Conservation (phyloP, 257 asterid species). For the Salvia miltiorrhiza region DNA sequence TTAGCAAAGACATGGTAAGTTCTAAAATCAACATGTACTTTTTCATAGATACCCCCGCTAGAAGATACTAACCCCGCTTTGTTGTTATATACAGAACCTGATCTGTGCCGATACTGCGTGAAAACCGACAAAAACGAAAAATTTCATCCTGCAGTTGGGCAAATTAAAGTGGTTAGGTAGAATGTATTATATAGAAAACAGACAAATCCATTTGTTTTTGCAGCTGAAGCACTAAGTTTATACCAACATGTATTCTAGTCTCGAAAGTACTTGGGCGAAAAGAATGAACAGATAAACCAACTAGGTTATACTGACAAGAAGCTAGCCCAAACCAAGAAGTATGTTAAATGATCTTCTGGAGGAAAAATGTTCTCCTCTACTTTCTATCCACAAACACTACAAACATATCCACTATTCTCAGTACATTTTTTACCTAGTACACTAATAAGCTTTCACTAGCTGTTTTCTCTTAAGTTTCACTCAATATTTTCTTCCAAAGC, state of each 20-base stretch:
- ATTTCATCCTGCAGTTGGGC: constrained; percentile 59
- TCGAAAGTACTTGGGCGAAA: neutral
- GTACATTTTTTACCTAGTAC: neutral
- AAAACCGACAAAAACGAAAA: constrained; percentile 74
- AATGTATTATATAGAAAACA: neutral
- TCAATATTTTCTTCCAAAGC: neutral
- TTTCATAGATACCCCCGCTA: neutral
- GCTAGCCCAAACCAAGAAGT: neutral
- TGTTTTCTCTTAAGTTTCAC: neutral
- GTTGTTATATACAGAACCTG: constrained; percentile 63
- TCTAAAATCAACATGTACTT: constrained; percentile 2
- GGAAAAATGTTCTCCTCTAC: neutral
- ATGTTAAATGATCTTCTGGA: neutral
- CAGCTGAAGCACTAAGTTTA: neutral
- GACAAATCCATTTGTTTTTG: neutral
- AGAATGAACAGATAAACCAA: neutral
- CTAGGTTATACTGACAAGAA: constrained; percentile 8
- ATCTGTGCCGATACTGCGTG: constrained; percentile 46
- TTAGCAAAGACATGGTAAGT: constrained; percentile 16
- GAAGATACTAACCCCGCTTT: constrained; percentile 51
- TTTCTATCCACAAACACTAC: neutral
- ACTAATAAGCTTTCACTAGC: neutral
- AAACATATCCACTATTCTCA: neutral
- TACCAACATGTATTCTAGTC: neutral
- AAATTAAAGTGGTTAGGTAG: neutral